A percentile compares a stretch with the other conserved stretches of the same genome.
These are phyloP conservation scores for Durusdinium trenchii DNA, from an alignment of 73 alveolate genomes.

Conservation along the genomic window DNA sequence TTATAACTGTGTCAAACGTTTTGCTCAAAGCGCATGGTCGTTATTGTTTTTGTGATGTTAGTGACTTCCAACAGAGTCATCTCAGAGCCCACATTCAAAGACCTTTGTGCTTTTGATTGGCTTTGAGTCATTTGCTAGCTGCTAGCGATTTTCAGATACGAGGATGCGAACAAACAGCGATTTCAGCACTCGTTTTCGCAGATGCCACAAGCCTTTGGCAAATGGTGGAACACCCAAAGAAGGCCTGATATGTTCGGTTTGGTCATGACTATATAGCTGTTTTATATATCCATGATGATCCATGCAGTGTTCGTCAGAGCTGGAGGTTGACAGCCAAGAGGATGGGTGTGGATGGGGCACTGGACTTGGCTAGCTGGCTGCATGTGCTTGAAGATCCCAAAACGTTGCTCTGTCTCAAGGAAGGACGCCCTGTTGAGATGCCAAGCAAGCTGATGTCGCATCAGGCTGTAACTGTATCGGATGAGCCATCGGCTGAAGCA, in stretches of 20 bases:
- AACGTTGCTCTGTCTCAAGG: slow-evolving; percentile 15
- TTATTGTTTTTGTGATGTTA: too few relatives aligned
- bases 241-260: not conserved
- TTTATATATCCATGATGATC: not conserved
- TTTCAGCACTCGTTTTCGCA: not conserved
- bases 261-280: not conserved
- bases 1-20: too few relatives aligned
- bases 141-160: not conserved
- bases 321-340: slow-evolving; percentile 33
- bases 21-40: too few relatives aligned
- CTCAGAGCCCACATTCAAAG: too few relatives aligned
- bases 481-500: not conserved
- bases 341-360: slow-evolving; percentile 44
- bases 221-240: slow-evolving; percentile 93
- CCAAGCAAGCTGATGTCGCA: slow-evolving; percentile 28
- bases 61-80: too few relatives aligned
- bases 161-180: not conserved
- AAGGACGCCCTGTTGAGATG: slow-evolving; percentile 50
- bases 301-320: not conserved
- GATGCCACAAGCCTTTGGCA: slow-evolving; percentile 89
- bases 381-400: not conserved
- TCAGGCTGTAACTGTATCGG: not conserved
- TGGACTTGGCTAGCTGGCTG: not conserved
- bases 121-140: not conserved
- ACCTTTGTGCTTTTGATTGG: too few relatives aligned